These are phyloP conservation scores for Luffa aegyptiaca DNA, from an alignment of 306 rosid genomes.

Conservation along the genomic window DNA sequence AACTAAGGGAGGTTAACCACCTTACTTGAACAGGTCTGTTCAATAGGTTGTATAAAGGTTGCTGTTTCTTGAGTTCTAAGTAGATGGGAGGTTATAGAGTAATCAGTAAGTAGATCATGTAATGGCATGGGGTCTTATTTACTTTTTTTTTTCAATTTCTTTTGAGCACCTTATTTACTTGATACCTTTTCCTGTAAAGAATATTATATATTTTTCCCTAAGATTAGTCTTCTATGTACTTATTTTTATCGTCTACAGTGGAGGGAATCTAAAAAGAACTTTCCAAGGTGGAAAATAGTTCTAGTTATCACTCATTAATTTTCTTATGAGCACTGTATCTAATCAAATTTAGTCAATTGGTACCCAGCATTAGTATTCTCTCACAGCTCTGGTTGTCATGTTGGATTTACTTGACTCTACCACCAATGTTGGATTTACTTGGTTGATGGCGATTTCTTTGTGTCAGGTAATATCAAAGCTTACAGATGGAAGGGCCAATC, in stretches of 20 bases:
- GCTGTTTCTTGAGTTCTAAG: not conserved
- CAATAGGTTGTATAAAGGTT: no score
- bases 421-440: not conserved
- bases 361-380: not conserved
- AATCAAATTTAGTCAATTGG: not conserved
- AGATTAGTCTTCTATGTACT: not conserved
- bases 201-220: not conserved
- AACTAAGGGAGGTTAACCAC: not conserved
- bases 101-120: not conserved
- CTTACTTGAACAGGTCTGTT: not conserved
- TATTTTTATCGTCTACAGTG: not conserved
- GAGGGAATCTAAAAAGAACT: not conserved
- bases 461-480: conserved; percentile 88
- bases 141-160: not conserved
- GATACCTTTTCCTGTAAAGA: not conserved
- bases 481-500: conserved; percentile 82
- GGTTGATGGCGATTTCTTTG: conserved; percentile 21
- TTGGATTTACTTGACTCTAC: not conserved
- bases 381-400: not conserved
- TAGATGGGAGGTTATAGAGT: not conserved
- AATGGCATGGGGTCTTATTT: not conserved
- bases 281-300: not conserved
- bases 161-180: not conserved
- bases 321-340: not conserved
- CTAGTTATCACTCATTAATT: not conserved